These are phyloP conservation scores for Coccomyxa subellipsoidea DNA, from an alignment of 163 green algal species.

Conservation along the genomic window DNA sequence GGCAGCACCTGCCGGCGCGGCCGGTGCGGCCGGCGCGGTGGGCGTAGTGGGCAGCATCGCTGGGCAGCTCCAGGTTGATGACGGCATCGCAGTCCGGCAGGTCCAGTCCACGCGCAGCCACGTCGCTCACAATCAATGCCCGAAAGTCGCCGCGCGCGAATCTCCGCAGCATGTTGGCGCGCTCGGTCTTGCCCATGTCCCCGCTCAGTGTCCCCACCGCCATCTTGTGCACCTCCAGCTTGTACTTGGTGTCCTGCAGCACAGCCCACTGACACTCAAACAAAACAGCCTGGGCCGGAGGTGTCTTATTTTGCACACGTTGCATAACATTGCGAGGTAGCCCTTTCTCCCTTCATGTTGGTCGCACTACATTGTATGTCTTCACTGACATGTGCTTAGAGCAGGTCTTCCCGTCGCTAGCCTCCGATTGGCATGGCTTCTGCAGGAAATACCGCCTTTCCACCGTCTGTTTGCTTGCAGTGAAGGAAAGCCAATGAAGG, in stretches of 20 bases:
- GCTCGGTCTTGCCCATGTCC: slow-evolving; percentile 74
- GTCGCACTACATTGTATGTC: background rate
- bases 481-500: too few species aligned
- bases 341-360: background rate
- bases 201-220: slow-evolving; percentile 70
- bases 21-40: slow-evolving; percentile 92
- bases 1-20: slow-evolving; percentile 72
- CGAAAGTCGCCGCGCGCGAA: slow-evolving; percentile 71
- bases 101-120: slow-evolving; percentile 92
- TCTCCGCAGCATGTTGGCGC: slow-evolving; percentile 60
- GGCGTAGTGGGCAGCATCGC: slow-evolving; percentile 81
- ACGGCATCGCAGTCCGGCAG: slow-evolving; percentile 77
- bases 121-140: slow-evolving; percentile 78
- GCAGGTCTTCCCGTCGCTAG: too few species aligned
- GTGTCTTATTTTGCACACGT: too few species aligned
- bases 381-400: too few species aligned
- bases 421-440: background rate
- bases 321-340: too few species aligned
- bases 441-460: too few species aligned
- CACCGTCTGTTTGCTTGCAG: too few species aligned
- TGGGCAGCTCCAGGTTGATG: slow-evolving; percentile 93
- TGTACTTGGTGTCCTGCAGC: slow-evolving; percentile 49
- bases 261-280: background rate
- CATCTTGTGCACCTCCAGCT: slow-evolving; percentile 75
- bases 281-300: background rate